Percentiles rank a stretch among this genome's conserved stretches.
Evolutionary conservation across 164 flowering plant genomes (phyloP).

Genomic region (Aristolochia contorta): DNA sequence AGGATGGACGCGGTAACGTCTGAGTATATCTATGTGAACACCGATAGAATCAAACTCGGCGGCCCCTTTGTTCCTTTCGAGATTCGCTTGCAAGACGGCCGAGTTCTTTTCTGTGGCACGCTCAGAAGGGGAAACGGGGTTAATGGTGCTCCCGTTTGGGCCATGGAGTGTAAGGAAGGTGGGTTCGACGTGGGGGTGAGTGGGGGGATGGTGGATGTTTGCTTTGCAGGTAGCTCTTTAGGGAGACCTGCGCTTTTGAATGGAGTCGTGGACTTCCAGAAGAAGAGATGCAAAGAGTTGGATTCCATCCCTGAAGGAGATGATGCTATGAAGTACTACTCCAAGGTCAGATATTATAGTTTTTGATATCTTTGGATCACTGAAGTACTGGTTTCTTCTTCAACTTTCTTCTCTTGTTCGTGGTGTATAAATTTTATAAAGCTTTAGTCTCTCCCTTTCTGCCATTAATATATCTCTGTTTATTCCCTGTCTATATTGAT

Average conservation of each 20-base stretch:
- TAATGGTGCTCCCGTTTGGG: conserved; percentile 10
- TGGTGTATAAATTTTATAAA: no score
- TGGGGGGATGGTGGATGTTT: conserved; percentile 20
- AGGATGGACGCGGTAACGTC: conserved; percentile 18
- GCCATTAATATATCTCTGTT: no score
- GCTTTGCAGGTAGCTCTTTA: conserved; percentile 17
- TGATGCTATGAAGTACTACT: neutral
- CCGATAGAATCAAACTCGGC: conserved; percentile 19
- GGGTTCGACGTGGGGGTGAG: conserved; percentile 1
- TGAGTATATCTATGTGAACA: conserved; percentile 19
- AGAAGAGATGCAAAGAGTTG: conserved; percentile 12
- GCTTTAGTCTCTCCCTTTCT: no score
- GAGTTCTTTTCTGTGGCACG: conserved; percentile 13
- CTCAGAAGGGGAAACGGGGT: conserved; percentile 10
- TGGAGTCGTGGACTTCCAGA: conserved; percentile 9
- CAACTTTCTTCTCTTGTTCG: no score
- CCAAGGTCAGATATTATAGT: conserved; percentile 7
- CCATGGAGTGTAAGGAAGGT: conserved; percentile 15
- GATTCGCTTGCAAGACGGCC: conserved; percentile 9
- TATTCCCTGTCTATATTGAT: neutral
- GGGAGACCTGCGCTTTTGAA: conserved; percentile 19
- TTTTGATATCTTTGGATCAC: neutral
- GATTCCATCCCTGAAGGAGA: conserved; percentile 15
- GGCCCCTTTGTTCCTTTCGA: conserved; percentile 20
- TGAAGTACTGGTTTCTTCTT: no score